Percentiles rank a stretch among this genome's conserved stretches.
phyloP scores from a whole-genome alignment of 345 rosid species.

The Heritiera littoralis region DNA sequence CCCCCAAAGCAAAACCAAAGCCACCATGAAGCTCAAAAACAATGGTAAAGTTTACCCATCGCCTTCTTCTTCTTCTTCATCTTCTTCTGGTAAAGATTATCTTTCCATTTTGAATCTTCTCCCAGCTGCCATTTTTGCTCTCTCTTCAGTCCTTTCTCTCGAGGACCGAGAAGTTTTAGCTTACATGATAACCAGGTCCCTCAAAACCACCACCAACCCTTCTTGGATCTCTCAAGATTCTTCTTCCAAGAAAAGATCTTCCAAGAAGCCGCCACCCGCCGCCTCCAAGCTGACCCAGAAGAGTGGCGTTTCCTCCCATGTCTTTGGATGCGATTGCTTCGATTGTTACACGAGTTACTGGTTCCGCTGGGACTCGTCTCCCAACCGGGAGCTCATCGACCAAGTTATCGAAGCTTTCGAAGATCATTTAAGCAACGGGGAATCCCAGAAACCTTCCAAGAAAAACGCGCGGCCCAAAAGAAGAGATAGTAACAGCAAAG shows the following conservation, averaged over 20 bases:
- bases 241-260: slow-evolving; percentile 35
- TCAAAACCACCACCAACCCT: slow-evolving; percentile 34
- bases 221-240: slow-evolving; percentile 14
- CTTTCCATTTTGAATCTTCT: slow-evolving; percentile 62
- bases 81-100: slow-evolving; percentile 33
- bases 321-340: slow-evolving; percentile 79
- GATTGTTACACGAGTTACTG: slow-evolving; percentile 88
- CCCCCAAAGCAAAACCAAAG: not conserved
- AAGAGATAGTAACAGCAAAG: slow-evolving; percentile 36
- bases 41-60: slow-evolving; percentile 89
- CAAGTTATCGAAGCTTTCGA: slow-evolving; percentile 85
- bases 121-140: slow-evolving; percentile 69
- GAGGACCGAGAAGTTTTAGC: slow-evolving; percentile 89
- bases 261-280: slow-evolving; percentile 32
- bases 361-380: slow-evolving; percentile 87
- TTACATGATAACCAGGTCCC: slow-evolving; percentile 71
- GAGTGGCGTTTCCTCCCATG: slow-evolving; percentile 21
- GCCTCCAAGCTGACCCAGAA: not conserved
- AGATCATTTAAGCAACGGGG: slow-evolving; percentile 54
- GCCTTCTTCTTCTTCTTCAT: slow-evolving; percentile 34
- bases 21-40: slow-evolving; percentile 68
- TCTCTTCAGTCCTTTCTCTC: slow-evolving; percentile 61
- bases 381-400: slow-evolving; percentile 82
- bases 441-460: slow-evolving; percentile 31
- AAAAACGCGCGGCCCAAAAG: slow-evolving; percentile 45